Conservation (phyloP, 2,329 filamentous ascomycete genomes). For the Fusarium nisikadoi region DNA sequence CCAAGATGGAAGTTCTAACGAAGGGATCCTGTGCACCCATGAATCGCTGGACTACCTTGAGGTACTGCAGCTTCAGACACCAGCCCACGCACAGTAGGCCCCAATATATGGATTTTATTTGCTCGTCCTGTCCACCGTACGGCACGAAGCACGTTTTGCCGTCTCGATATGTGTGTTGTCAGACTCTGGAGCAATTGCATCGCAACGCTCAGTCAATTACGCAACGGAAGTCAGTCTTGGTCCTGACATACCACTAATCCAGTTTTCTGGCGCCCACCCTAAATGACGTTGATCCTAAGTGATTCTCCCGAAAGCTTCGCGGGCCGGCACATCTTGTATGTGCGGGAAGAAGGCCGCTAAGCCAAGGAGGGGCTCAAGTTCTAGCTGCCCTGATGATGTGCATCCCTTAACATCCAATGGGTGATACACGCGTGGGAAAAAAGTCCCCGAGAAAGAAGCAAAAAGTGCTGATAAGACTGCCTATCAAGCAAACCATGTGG, state of each 20-base stretch:
- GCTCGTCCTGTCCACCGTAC: constrained; percentile 41
- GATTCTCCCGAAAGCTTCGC: constrained; percentile 37
- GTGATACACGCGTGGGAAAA: constrained; percentile 20
- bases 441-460: constrained; percentile 32
- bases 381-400: constrained; percentile 30
- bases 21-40: not conserved
- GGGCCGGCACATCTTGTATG: constrained; percentile 33
- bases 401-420: constrained; percentile 30
- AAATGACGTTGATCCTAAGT: not conserved
- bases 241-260: not conserved
- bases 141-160: constrained; percentile 39
- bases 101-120: not conserved
- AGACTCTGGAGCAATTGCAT: constrained; percentile 23
- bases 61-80: not conserved
- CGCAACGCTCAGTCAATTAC: constrained; percentile 30
- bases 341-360: constrained; percentile 34
- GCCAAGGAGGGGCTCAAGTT: constrained; percentile 14
- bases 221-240: constrained; percentile 26
- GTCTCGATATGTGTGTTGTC: constrained; percentile 32
- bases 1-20: not conserved
- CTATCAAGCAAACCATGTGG: constrained; percentile 30
- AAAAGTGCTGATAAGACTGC: not conserved
- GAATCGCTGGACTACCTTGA: not conserved
- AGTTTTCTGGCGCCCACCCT: not conserved
- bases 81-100: not conserved